Percentiles rank a stretch among this genome's conserved stretches.
Conservation (phyloP, 2,329 filamentous ascomycete genomes). For the Leptoxyphium fumago region DNA sequence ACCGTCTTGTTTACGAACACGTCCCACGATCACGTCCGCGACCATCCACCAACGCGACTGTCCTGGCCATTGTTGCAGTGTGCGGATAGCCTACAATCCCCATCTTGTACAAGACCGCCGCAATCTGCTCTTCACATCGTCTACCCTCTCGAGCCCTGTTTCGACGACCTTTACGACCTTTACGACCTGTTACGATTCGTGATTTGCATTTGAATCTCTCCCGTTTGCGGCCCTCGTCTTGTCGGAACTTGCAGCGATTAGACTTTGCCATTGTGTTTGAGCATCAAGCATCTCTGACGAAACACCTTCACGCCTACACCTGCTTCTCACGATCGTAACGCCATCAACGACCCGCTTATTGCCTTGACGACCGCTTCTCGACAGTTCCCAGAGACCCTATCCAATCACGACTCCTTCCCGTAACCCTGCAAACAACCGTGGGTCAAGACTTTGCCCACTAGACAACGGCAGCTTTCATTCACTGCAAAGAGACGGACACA, state of each 20-base stretch:
- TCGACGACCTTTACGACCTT: constrained; percentile 20
- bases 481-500: neutral
- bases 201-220: constrained; percentile 18
- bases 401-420: too few species aligned
- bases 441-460: neutral
- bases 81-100: too few species aligned
- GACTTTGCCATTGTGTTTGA: constrained; percentile 11
- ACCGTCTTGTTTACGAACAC: too few species aligned
- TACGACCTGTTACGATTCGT: constrained; percentile 16
- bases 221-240: constrained; percentile 1
- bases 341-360: constrained; percentile 2
- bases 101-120: constrained; percentile 6
- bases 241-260: constrained; percentile 11
- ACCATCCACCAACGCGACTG: too few species aligned
- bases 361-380: constrained; percentile 2
- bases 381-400: neutral
- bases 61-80: too few species aligned
- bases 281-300: constrained; percentile 12
- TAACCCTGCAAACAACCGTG: too few species aligned
- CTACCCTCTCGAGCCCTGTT: neutral
- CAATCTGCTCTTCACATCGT: constrained; percentile 3
- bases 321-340: constrained; percentile 6
- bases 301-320: constrained; percentile 1
- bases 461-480: neutral
- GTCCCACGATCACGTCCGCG: too few species aligned